These are phyloP conservation scores for Boletus sp. DNA, from an alignment of 768 basidiomycete species.

Conservation along the genomic window DNA sequence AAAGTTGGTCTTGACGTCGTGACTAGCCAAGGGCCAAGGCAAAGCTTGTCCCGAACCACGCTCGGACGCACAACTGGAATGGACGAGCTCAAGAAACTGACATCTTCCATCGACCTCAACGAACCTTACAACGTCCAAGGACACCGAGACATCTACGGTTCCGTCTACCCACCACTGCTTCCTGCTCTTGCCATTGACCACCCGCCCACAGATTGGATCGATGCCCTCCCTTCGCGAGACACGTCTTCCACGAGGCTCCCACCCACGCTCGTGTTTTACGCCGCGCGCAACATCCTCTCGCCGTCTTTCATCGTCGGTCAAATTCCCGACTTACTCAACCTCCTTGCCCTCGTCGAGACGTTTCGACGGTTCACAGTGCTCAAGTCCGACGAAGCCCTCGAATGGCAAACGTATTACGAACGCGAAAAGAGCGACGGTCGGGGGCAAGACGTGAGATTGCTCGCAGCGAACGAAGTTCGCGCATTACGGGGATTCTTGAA, in stretches of 20 bases:
- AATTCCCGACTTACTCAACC: slow-evolving; percentile 30
- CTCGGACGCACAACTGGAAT: not conserved
- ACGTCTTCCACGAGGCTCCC: not conserved
- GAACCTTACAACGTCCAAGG: slow-evolving; percentile 6
- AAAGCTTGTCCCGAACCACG: not conserved
- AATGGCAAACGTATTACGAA: slow-evolving; percentile 27
- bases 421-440: slow-evolving; percentile 2
- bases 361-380: slow-evolving; percentile 18
- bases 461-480: slow-evolving; percentile 18
- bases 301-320: slow-evolving; percentile 31
- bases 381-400: slow-evolving; percentile 20
- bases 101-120: slow-evolving; percentile 17
- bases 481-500: slow-evolving; percentile 10
- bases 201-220: slow-evolving; percentile 10
- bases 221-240: not conserved
- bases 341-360: slow-evolving; percentile 23
- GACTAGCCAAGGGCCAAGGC: no score
- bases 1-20: no score
- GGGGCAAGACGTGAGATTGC: slow-evolving; percentile 13
- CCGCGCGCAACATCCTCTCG: slow-evolving; percentile 28
- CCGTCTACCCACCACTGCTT: not conserved
- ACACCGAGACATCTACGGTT: slow-evolving; percentile 20
- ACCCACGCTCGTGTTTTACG: slow-evolving; percentile 26
- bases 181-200: not conserved
- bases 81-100: slow-evolving; percentile 13